Base-by-base conservation (phyloP, 139 green algal genomes). In the Chlamydomonas sp. region DNA sequence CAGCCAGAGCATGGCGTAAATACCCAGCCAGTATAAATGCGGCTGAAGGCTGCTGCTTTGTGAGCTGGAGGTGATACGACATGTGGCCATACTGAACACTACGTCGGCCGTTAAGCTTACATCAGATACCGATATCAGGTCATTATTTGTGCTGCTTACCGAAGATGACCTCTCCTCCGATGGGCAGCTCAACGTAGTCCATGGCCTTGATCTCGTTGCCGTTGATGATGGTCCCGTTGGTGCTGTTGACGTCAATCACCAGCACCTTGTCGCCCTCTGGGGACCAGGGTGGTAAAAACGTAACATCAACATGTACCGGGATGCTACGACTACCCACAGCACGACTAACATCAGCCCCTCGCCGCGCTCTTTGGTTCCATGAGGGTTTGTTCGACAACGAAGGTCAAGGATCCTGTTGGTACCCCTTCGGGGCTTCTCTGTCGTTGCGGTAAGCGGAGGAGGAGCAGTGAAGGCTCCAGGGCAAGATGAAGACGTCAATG, bases 211-310 rank as follows among this genome's bases (percentile, higher is more conserved):
- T 77, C 84, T 93, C 90, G 20, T 76, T 57, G 69, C 90, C 90
- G 72, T 93, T 89, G 31, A 91, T 80, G 7, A 85, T 63, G 64
- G 90, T 93, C 67, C 90, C 90, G 71, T 93, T 93, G 75, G 90
- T 93, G 84, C 75, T 85, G 84, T 91, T 90, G 59, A 93, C 83
- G 84, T 93, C 90, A 2, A 87, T 91, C 1, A 93, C 84, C 7
- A 81, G 85, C 57, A 93, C 75, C 83, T 83, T 93, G 78, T 90
- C 86, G 58, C 87, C 78, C 90, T 92, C 90, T 92, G 74, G 74
- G 3, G 49, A 49, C 15, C 3, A 9, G 18, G 71, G 18, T 10
- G 4, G 18, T 18, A 20, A 49, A 15, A 74, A 49, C 61, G 10
- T 61, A 71, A 61, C 78, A 85, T 31, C 79, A 69, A 72, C 75